These are phyloP conservation scores for Xerocomus nothofagi DNA, from an alignment of 1,284 basidiomycete species.

Conservation along the genomic window DNA sequence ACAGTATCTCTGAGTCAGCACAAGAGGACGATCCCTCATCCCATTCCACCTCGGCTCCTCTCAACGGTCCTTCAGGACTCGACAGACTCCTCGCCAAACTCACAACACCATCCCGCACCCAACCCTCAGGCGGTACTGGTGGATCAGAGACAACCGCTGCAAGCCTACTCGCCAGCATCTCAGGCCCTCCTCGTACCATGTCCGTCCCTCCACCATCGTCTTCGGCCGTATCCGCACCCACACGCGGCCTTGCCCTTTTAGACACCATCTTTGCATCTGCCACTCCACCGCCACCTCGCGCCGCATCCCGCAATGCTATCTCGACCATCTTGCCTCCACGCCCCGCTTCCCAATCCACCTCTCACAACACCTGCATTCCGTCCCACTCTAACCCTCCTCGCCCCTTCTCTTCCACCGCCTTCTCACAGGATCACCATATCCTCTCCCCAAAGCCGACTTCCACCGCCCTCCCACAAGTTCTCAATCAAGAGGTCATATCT, in stretches of 20 bases:
- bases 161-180: conserved; percentile 28
- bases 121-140: conserved; percentile 12
- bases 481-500: conserved; percentile 64
- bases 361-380: conserved; percentile 5
- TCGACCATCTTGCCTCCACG: conserved; percentile 15
- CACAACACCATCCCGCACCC: conserved; percentile 23
- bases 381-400: conserved; percentile 8
- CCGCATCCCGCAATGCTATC: conserved; percentile 18
- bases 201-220: conserved; percentile 33
- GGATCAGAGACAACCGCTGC: conserved; percentile 32
- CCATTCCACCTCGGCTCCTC: conserved; percentile 14
- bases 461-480: conserved; percentile 51
- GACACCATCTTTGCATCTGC: conserved; percentile 55
- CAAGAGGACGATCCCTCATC: conserved; percentile 26
- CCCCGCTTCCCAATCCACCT: conserved; percentile 6
- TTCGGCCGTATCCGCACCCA: conserved; percentile 24
- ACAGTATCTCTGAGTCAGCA: conserved; percentile 35
- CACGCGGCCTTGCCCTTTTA: conserved; percentile 46
- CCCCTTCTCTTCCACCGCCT: conserved; percentile 14
- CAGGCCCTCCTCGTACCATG: conserved; percentile 29
- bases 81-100: conserved; percentile 65
- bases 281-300: conserved; percentile 26
- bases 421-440: conserved; percentile 36
- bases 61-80: conserved; percentile 46
- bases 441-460: conserved; percentile 50